A percentile compares a stretch with the other conserved stretches of the same genome.
These are phyloP conservation scores for Lathyrus aphaca DNA, from an alignment of 306 rosid species.

Conservation along the genomic window DNA sequence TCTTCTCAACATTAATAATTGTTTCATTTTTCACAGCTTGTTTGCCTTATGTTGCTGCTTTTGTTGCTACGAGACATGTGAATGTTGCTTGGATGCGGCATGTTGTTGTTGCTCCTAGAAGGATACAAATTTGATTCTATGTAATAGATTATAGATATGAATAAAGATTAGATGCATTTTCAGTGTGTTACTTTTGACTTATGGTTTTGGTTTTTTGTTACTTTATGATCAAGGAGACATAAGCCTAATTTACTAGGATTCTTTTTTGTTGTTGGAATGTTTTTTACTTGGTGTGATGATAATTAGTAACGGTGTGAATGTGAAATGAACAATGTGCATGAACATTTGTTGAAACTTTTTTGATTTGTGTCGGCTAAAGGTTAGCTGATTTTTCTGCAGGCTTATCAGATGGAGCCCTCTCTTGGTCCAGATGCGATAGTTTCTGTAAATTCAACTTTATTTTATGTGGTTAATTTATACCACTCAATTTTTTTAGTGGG, in stretches of 20 bases:
- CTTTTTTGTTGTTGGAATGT: slow-evolving; percentile 12
- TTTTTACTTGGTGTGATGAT: slow-evolving; percentile 25
- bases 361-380: slow-evolving; percentile 42
- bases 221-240: slow-evolving; percentile 36
- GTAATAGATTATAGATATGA: background rate
- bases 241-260: slow-evolving; percentile 31
- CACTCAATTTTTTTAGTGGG: too few species aligned
- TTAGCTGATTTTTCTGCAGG: slow-evolving; percentile 24
- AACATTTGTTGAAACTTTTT: slow-evolving; percentile 30
- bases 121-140: slow-evolving; percentile 2
- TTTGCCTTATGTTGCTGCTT: slow-evolving; percentile 44
- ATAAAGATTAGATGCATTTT: slow-evolving; percentile 27
- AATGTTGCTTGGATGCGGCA: slow-evolving; percentile 39
- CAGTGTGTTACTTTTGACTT: slow-evolving; percentile 44
- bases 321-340: slow-evolving; percentile 36
- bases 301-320: slow-evolving; percentile 29
- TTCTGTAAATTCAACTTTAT: background rate
- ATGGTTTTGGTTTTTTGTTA: slow-evolving; percentile 11
- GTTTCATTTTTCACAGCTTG: slow-evolving; percentile 10
- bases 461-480: too few species aligned
- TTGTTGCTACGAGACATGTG: slow-evolving; percentile 43
- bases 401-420: slow-evolving; percentile 40
- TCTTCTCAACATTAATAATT: slow-evolving; percentile 31
- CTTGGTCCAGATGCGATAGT: slow-evolving; percentile 21
- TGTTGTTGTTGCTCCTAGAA: slow-evolving; percentile 34